Evolutionary conservation across 768 basidiomycete genomes (phyloP).

Genomic region (Symmetrospora coprosmae): DNA sequence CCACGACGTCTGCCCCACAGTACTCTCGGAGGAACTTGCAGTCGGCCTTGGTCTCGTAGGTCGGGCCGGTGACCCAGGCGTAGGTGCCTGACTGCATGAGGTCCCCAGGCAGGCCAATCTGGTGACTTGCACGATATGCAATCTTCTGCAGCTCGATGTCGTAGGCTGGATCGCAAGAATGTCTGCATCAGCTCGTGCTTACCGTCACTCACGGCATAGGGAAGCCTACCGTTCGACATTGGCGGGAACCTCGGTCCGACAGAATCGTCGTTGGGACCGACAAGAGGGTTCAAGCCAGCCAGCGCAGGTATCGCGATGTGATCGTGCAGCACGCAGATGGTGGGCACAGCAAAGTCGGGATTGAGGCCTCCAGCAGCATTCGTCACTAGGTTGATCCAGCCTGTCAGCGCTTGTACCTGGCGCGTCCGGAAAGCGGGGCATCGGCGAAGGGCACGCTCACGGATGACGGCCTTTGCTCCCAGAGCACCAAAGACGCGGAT

Average conservation of each 20-base stretch:
- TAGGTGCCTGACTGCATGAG: constrained; percentile 69
- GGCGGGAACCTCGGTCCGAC: constrained; percentile 63
- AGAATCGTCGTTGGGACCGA: constrained; percentile 52
- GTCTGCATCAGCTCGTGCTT: not conserved
- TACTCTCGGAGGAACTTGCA: constrained; percentile 58
- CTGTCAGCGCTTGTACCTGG: not conserved
- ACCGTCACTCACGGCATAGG: not conserved
- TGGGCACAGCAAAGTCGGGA: constrained; percentile 58
- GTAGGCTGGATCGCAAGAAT: constrained; percentile 42
- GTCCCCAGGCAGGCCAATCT: constrained; percentile 45
- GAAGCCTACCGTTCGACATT: constrained; percentile 48
- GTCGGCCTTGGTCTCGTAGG: constrained; percentile 79
- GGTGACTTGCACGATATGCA: constrained; percentile 56
- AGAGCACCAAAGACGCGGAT: constrained; percentile 63
- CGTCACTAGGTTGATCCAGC: constrained; percentile 47
- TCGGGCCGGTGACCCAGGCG: constrained; percentile 74
- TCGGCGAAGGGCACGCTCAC: constrained; percentile 43
- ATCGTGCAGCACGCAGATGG: constrained; percentile 70
- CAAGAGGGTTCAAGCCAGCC: constrained; percentile 49
- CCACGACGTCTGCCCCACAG: constrained; percentile 70
- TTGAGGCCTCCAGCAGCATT: constrained; percentile 78
- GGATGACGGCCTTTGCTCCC: constrained; percentile 60
- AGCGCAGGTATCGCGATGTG: constrained; percentile 39
- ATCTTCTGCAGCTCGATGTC: constrained; percentile 55
- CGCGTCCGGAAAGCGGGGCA: too few species aligned